Conservation (phyloP, 1,284 basidiomycete genomes). For the Ustilago hordei region DNA sequence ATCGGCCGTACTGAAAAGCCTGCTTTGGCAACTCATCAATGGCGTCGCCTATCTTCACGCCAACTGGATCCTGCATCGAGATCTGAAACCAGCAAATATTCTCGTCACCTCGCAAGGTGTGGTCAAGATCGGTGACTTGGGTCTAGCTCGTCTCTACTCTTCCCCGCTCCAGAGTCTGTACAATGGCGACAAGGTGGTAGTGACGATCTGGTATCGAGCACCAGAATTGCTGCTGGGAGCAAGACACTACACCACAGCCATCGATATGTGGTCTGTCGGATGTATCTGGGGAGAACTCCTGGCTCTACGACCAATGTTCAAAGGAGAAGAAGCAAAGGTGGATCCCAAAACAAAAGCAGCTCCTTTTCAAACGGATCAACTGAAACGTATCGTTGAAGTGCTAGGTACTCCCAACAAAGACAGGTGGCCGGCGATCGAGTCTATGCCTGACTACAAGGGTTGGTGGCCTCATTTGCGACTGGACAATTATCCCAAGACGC, state of each 20-base stretch:
- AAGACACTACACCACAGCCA: constrained; percentile 94
- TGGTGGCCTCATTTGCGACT: constrained; percentile 68
- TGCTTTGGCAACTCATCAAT: constrained; percentile 95
- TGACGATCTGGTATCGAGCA: constrained; percentile 98
- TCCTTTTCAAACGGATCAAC: constrained; percentile 77
- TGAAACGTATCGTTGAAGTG: constrained; percentile 93
- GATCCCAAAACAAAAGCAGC: constrained; percentile 72
- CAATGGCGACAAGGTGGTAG: constrained; percentile 92
- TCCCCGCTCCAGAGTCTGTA: constrained; percentile 84
- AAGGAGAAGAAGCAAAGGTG: constrained; percentile 97
- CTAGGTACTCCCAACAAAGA: constrained; percentile 87
- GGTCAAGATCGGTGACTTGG: constrained; percentile 97
- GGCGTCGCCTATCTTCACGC: constrained; percentile 95
- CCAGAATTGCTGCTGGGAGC: constrained; percentile 94
- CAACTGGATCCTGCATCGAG: constrained; percentile 92
- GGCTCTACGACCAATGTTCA: constrained; percentile 94
- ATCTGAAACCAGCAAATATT: constrained; percentile 98
- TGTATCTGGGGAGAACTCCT: constrained; percentile 97
- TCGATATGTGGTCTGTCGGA: constrained; percentile 98
- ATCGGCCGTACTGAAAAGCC: constrained; percentile 84
- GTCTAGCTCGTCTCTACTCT: constrained; percentile 87
- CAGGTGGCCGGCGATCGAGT: constrained; percentile 88
- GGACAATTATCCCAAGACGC: constrained; percentile 75
- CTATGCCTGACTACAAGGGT: constrained; percentile 83
- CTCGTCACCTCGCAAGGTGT: constrained; percentile 88